phyloP scores from a whole-genome alignment of 768 basidiomycete species.

The Grammothele lineata region DNA sequence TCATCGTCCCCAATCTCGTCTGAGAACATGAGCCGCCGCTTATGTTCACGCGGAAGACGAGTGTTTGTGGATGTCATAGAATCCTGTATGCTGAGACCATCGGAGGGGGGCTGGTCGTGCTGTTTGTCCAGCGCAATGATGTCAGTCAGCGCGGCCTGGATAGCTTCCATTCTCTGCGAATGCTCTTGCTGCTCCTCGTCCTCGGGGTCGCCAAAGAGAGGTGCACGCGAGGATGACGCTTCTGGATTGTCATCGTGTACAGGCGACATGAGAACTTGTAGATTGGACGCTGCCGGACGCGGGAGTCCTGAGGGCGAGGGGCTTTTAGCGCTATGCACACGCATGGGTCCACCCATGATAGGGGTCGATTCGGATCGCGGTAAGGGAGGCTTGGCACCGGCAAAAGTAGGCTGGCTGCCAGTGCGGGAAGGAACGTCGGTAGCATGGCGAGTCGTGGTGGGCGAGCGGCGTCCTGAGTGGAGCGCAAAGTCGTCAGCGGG shows the following conservation, averaged over 20 bases:
- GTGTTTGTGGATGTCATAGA: not conserved
- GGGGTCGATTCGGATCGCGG: conserved; percentile 20
- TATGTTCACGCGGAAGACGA: conserved; percentile 1
- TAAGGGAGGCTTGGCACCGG: not conserved
- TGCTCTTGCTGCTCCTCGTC: conserved; percentile 54
- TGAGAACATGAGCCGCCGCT: conserved; percentile 17
- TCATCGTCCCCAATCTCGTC: conserved; percentile 44
- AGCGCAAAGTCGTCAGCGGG: conserved; percentile 4
- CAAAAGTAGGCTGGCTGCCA: not conserved
- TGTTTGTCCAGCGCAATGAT: conserved; percentile 86
- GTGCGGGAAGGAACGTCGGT: not conserved
- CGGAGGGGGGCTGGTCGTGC: conserved; percentile 21
- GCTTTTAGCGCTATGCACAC: conserved; percentile 4
- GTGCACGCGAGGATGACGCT: conserved; percentile 53
- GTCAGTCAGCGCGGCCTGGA: conserved; percentile 92
- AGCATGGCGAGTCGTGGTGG: conserved; percentile 4
- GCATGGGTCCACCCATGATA: conserved; percentile 3
- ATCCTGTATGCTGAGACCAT: conserved; percentile 11
- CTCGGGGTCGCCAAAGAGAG: conserved; percentile 79
- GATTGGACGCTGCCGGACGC: conserved; percentile 45
- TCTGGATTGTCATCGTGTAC: conserved; percentile 48
- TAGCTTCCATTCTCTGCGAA: conserved; percentile 88
- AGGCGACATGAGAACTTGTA: conserved; percentile 83
- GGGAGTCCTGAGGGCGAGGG: conserved; percentile 4
- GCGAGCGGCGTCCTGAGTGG: conserved; percentile 1